A percentile compares a stretch with the other conserved stretches of the same genome.
These are phyloP conservation scores for Catenaria anguillulae DNA, from an alignment of 371 early-diverging fungal species.

Conservation along the genomic window DNA sequence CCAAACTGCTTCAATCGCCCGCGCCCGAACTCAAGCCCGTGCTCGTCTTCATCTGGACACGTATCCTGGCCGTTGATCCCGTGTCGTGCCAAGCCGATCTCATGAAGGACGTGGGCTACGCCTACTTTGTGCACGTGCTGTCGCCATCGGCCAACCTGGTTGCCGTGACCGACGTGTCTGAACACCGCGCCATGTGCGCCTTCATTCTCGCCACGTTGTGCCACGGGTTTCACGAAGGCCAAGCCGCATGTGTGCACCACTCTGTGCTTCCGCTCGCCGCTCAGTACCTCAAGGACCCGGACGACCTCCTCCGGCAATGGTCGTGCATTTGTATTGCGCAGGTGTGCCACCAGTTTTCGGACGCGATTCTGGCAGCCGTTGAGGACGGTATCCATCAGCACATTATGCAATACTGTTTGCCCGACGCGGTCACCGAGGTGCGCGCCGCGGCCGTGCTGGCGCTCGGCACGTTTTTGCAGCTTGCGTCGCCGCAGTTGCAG, in stretches of 20 bases:
- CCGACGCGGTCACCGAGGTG: constrained; percentile 66
- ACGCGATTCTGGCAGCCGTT: constrained; percentile 54
- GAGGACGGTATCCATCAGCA: constrained; percentile 51
- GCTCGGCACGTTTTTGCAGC: constrained; percentile 55
- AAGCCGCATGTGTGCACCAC: constrained; percentile 62
- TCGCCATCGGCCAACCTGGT: constrained; percentile 54
- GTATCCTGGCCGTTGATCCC: constrained; percentile 77
- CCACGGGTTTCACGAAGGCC: constrained; percentile 58
- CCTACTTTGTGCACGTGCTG: constrained; percentile 82
- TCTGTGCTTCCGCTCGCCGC: constrained; percentile 50
- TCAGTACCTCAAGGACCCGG: constrained; percentile 53
- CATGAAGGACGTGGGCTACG: constrained; percentile 77
- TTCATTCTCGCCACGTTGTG: constrained; percentile 86
- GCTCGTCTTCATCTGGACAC: constrained; percentile 91
- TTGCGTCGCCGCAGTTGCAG: constrained; percentile 48
- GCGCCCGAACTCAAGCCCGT: constrained; percentile 85
- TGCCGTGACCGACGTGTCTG: constrained; percentile 54
- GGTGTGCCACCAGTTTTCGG: constrained; percentile 63
- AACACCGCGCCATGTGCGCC: constrained; percentile 78
- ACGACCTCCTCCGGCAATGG: constrained; percentile 85
- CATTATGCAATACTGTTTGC: constrained; percentile 34
- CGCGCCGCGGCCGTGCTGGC: constrained; percentile 71
- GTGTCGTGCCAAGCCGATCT: constrained; percentile 74
- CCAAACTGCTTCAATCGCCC: constrained; percentile 86
- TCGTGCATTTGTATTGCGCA: constrained; percentile 69